These are phyloP conservation scores for Phyllosticta capitalensis DNA, from an alignment of 2,329 filamentous ascomycete genomes.

Conservation along the genomic window DNA sequence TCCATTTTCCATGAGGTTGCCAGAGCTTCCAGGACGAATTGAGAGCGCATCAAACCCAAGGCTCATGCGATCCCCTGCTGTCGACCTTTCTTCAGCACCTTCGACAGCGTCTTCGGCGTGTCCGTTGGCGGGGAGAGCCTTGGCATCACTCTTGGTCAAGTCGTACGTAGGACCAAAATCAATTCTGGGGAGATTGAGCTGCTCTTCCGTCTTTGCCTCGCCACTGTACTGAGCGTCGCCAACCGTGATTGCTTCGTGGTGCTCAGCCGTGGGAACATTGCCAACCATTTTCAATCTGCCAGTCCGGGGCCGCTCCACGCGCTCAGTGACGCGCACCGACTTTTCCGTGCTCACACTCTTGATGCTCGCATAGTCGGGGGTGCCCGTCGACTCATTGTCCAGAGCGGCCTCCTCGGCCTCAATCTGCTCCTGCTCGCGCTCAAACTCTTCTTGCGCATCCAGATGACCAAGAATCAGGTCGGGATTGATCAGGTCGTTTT, in stretches of 20 bases:
- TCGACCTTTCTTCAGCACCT: slow-evolving; percentile 10
- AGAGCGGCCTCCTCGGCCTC: slow-evolving; percentile 49
- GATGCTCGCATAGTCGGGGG: slow-evolving; percentile 72
- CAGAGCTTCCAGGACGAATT: slow-evolving; percentile 12
- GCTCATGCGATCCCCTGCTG: not conserved
- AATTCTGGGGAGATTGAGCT: slow-evolving; percentile 57
- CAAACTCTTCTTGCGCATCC: slow-evolving; percentile 15
- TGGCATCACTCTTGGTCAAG: slow-evolving; percentile 47
- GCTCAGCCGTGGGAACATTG: slow-evolving; percentile 21
- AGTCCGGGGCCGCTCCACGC: slow-evolving; percentile 57
- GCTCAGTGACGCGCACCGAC: slow-evolving; percentile 13
- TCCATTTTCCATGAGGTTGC: slow-evolving; percentile 22
- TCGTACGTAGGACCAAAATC: slow-evolving; percentile 82
- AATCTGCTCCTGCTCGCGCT: slow-evolving; percentile 24
- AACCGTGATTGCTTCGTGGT: slow-evolving; percentile 34
- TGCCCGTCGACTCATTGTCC: slow-evolving; percentile 54
- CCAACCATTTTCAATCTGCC: slow-evolving; percentile 76
- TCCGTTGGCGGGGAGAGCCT: slow-evolving; percentile 20
- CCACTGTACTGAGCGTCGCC: slow-evolving; percentile 37
- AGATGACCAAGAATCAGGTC: slow-evolving; percentile 33
- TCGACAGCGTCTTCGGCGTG: not conserved
- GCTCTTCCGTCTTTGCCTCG: slow-evolving; percentile 21
- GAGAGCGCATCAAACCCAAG: not conserved
- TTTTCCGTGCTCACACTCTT: slow-evolving; percentile 33
- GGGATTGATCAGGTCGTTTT: slow-evolving; percentile 35